phyloP scores from a whole-genome alignment of 345 rosid species.

The Balakata baccata region DNA sequence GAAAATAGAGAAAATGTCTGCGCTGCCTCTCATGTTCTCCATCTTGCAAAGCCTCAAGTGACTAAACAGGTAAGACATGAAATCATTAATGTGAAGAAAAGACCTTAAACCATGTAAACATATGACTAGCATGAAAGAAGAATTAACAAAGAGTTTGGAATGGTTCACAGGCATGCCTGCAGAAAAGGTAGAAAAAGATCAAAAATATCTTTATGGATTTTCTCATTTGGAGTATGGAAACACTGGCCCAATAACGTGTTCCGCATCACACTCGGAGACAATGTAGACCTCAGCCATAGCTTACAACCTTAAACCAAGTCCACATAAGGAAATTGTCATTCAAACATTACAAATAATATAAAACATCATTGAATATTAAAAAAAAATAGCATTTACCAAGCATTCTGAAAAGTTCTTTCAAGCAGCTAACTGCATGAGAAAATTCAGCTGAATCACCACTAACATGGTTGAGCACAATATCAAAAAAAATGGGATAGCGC shows the following conservation, averaged over 20 bases:
- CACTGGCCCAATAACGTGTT: conserved; percentile 95
- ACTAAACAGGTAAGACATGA: conserved; percentile 42
- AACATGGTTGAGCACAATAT: conserved; percentile 84
- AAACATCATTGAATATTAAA: neutral
- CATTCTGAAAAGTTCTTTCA: conserved; percentile 85
- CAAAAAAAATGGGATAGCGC: conserved; percentile 89
- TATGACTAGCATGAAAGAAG: neutral
- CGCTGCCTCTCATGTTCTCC: conserved; percentile 97
- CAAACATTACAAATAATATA: neutral
- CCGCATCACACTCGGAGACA: conserved; percentile 96
- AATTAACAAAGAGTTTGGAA: conserved; percentile 7
- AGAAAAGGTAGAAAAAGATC: conserved; percentile 88
- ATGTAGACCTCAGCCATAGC: conserved; percentile 92
- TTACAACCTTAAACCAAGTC: conserved; percentile 67
- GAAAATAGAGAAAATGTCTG: conserved; percentile 84
- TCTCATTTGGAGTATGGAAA: conserved; percentile 89
- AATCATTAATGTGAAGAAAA: conserved; percentile 21
- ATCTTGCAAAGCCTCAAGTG: conserved; percentile 95
- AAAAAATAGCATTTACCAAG: conserved; percentile 55
- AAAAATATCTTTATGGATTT: conserved; percentile 92
- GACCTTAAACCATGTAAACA: conserved; percentile 6
- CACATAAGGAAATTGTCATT: conserved; percentile 12
- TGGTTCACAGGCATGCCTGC: conserved; percentile 58
- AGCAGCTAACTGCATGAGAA: conserved; percentile 79
- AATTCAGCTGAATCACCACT: conserved; percentile 85